A percentile compares a stretch with the other conserved stretches of the same genome.
Conservation (phyloP, 345 rosid genomes). For the Brassica juncea region DNA sequence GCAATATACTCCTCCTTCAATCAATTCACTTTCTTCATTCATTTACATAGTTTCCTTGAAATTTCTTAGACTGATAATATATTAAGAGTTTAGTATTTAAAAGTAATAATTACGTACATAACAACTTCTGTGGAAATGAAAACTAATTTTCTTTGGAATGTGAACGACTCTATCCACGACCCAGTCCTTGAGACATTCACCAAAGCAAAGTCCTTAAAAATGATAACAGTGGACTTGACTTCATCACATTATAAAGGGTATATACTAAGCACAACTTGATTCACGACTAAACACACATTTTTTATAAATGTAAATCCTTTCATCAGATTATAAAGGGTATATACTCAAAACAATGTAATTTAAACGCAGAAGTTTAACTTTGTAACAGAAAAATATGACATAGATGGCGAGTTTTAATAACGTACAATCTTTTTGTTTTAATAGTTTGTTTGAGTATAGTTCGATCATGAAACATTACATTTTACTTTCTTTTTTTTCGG, state of each 20-base stretch:
- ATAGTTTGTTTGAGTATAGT: not conserved
- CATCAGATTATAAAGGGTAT: not conserved
- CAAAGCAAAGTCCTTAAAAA: slow-evolving; percentile 4
- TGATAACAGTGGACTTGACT: slow-evolving; percentile 7
- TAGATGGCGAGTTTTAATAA: not conserved
- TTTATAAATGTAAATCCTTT: not conserved
- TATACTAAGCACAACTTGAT: not conserved
- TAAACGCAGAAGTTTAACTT: not conserved
- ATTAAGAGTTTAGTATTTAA: not conserved
- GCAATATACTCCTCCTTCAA: not conserved
- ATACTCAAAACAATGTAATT: not conserved
- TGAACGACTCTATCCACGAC: slow-evolving; percentile 3
- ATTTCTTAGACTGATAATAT: not conserved
- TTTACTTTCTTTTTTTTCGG: not conserved
- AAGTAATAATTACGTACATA: not conserved
- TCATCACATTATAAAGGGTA: not conserved
- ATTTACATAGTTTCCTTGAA: not conserved
- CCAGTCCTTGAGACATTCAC: not conserved
- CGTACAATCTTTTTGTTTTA: not conserved
- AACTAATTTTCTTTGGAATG: not conserved
- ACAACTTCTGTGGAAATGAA: not conserved
- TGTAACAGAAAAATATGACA: not conserved
- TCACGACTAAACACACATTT: not conserved
- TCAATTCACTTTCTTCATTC: not conserved
- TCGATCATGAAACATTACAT: not conserved